Percentiles rank a stretch among this genome's conserved stretches.
Conservation (phyloP, 2,329 filamentous ascomycete genomes). For the Cylindrodendrum hubeiense region DNA sequence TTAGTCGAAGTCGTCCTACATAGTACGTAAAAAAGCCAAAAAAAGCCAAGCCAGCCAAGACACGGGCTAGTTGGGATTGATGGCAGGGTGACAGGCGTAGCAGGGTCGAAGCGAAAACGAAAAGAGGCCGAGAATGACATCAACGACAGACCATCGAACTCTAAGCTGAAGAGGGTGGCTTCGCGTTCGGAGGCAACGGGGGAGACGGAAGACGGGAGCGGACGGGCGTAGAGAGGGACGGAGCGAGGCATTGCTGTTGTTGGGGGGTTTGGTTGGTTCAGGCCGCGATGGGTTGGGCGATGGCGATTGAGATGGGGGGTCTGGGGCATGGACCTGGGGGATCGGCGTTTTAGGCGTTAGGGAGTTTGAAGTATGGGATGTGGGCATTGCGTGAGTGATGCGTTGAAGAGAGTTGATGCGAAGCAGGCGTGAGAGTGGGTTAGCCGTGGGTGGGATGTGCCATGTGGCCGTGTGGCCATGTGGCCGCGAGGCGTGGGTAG, state of each 20-base stretch:
- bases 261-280: not conserved
- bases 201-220: slow-evolving; percentile 24
- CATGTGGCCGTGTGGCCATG: not conserved
- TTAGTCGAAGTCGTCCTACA: too few relatives aligned
- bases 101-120: not conserved
- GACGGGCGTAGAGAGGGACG: not conserved
- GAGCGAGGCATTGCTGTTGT: not conserved
- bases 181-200: not conserved
- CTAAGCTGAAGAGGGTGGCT: slow-evolving; percentile 21
- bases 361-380: not conserved
- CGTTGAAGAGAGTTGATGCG: too few relatives aligned
- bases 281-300: not conserved
- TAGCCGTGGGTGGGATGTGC: not conserved
- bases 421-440: too few relatives aligned
- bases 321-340: slow-evolving; percentile 1
- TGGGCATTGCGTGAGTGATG: not conserved
- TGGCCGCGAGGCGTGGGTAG: not conserved
- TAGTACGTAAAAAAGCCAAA: not conserved
- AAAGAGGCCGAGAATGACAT: slow-evolving; percentile 11
- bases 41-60: not conserved
- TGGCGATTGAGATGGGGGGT: not conserved
- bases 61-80: not conserved
- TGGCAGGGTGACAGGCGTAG: not conserved
- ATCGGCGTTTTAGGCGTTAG: not conserved
- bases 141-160: slow-evolving; percentile 12